phyloP scores from a whole-genome alignment of 2,329 filamentous ascomycete species.

The Ascochyta koolunga region DNA sequence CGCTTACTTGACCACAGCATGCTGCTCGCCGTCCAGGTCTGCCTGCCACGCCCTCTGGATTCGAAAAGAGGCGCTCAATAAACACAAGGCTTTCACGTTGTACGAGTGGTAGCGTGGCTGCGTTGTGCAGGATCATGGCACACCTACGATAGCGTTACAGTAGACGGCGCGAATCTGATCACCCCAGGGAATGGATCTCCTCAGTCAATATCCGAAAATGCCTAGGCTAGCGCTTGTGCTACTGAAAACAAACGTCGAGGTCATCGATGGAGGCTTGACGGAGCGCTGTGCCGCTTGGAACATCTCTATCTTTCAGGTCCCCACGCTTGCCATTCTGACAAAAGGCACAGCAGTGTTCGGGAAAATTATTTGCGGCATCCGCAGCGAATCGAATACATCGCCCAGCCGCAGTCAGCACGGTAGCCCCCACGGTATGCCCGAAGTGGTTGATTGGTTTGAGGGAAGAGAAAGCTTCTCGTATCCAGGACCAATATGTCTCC shows the following conservation, averaged over 20 bases:
- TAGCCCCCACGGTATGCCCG: neutral
- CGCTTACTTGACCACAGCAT: neutral
- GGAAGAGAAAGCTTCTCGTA: neutral
- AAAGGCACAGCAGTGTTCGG: slow-evolving; percentile 5
- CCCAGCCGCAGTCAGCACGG: slow-evolving; percentile 1
- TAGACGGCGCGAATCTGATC: neutral
- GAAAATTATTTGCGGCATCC: neutral
- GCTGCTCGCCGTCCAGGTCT: neutral
- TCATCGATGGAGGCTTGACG: neutral
- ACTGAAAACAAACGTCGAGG: slow-evolving; percentile 3
- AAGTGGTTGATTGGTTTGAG: neutral
- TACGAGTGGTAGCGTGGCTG: slow-evolving; percentile 5
- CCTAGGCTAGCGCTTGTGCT: slow-evolving; percentile 8
- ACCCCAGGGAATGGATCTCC: slow-evolving; percentile 18
- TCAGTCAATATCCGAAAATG: slow-evolving; percentile 17
- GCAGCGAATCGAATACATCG: neutral
- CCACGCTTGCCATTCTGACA: neutral
- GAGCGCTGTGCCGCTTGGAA: slow-evolving; percentile 1
- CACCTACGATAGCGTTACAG: neutral
- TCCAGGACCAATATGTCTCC: neutral
- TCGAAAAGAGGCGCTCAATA: neutral
- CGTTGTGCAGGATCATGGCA: neutral
- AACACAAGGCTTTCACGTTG: slow-evolving; percentile 3
- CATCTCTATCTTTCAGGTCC: neutral
- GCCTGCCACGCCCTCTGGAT: neutral